Evolutionary conservation across 345 rosid species (phyloP).

Genomic region (Draba incana): DNA sequence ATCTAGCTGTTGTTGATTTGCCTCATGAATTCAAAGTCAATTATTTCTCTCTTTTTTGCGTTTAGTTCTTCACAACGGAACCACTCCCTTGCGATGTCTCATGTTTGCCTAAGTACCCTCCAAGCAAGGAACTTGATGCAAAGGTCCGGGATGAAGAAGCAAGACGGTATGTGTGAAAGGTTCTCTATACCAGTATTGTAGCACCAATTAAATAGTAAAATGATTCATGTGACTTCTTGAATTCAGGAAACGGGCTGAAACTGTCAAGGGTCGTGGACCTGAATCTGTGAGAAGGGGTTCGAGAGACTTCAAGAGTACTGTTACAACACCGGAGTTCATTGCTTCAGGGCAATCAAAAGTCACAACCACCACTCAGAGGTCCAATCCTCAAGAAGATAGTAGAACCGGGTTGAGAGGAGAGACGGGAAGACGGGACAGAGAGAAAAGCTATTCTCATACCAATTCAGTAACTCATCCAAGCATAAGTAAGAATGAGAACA

Average conservation of each 20-base stretch:
- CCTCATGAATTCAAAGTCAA: not conserved
- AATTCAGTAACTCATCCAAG: slow-evolving; percentile 41
- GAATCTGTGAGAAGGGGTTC: slow-evolving; percentile 67
- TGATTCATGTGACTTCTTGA: slow-evolving; percentile 10
- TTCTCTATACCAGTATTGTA: not conserved
- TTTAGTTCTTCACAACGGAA: slow-evolving; percentile 68
- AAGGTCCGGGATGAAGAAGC: slow-evolving; percentile 63
- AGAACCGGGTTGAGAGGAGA: slow-evolving; percentile 29
- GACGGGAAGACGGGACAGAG: slow-evolving; percentile 20
- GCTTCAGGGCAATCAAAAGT: slow-evolving; percentile 52
- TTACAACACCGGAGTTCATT: slow-evolving; percentile 65
- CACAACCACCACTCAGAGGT: slow-evolving; percentile 22
- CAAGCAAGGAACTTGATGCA: slow-evolving; percentile 81
- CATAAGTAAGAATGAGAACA: slow-evolving; percentile 36
- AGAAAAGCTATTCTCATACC: slow-evolving; percentile 33
- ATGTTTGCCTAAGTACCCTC: slow-evolving; percentile 70
- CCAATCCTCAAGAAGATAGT: slow-evolving; percentile 20
- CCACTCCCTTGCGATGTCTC: slow-evolving; percentile 73
- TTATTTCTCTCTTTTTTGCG: not conserved
- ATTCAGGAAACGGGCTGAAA: slow-evolving; percentile 67
- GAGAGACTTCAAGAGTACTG: slow-evolving; percentile 53
- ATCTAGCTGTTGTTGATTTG: slow-evolving; percentile 16
- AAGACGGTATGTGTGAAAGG: slow-evolving; percentile 47
- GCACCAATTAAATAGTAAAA: not conserved
- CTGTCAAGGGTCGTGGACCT: slow-evolving; percentile 61